phyloP scores from a whole-genome alignment of 2,329 filamentous ascomycete species.

The Fusarium acutatum region DNA sequence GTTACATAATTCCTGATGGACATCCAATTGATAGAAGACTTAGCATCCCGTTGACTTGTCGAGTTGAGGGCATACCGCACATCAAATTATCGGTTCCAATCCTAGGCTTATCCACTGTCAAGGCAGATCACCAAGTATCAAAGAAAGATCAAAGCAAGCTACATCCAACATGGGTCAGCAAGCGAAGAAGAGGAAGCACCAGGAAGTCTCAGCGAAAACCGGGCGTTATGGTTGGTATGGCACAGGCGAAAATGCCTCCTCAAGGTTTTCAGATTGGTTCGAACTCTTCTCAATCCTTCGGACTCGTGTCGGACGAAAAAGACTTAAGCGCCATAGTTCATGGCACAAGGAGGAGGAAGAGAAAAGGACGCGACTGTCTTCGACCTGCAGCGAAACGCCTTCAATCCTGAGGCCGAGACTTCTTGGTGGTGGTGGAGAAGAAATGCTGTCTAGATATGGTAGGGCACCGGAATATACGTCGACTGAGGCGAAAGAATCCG shows the following conservation, averaged over 20 bases:
- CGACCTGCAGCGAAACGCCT: not conserved
- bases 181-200: not conserved
- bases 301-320: not conserved
- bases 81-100: slow-evolving; percentile 19
- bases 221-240: not conserved
- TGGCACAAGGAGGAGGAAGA: not conserved
- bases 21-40: not conserved
- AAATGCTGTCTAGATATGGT: not conserved
- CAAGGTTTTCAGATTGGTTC: not conserved
- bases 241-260: not conserved
- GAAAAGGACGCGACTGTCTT: not conserved
- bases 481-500: not conserved
- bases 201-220: not conserved
- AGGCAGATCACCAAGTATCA: not conserved
- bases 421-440: not conserved
- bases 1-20: not conserved
- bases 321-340: not conserved
- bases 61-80: slow-evolving; percentile 2
- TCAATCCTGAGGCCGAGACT: not conserved
- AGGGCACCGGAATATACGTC: not conserved
- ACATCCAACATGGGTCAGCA: slow-evolving; percentile 9
- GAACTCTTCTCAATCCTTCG: not conserved
- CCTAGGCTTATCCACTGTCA: not conserved
- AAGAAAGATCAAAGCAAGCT: slow-evolving; percentile 4
- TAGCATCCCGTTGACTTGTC: slow-evolving; percentile 12